Percentiles rank a stretch among this genome's conserved stretches.
Evolutionary conservation across 768 basidiomycete genomes (phyloP).

Genomic region (Leccinum subtestaceum): DNA sequence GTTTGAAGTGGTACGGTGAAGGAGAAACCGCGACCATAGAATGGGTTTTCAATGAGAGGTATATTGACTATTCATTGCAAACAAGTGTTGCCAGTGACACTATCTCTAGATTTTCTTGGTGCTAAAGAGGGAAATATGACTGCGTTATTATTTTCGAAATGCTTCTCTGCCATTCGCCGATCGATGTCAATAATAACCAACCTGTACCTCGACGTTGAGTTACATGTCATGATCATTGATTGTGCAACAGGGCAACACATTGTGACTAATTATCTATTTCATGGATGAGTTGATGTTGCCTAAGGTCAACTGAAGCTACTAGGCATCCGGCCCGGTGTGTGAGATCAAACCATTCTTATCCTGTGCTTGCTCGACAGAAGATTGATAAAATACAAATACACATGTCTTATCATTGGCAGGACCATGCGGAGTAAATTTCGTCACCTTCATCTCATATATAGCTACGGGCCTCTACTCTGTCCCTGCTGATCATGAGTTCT

Average conservation of each 20-base stretch:
- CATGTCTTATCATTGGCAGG: background rate
- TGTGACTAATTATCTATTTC: background rate
- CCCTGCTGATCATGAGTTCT: background rate
- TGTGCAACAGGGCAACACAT: background rate
- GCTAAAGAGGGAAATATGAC: background rate
- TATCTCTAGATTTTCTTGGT: constrained; percentile 5
- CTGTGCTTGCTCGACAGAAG: too few relatives aligned
- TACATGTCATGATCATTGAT: too few relatives aligned
- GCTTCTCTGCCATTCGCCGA: background rate
- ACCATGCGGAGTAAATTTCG: background rate
- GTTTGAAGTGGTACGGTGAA: constrained; percentile 48
- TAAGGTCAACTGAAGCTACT: background rate
- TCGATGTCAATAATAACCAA: background rate
- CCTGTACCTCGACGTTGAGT: background rate
- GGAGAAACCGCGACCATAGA: constrained; percentile 32
- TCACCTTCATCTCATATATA: background rate
- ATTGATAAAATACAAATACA: background rate
- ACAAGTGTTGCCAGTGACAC: background rate
- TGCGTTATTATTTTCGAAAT: background rate
- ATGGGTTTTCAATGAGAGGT: constrained; percentile 52
- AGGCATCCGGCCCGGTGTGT: background rate
- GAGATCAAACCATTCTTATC: background rate
- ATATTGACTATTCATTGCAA: background rate
- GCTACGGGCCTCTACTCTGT: background rate
- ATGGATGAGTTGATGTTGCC: background rate